Base-by-base conservation (phyloP, 371 early-diverging fungal genomes). In the Fennellomyces sp. region DNA sequence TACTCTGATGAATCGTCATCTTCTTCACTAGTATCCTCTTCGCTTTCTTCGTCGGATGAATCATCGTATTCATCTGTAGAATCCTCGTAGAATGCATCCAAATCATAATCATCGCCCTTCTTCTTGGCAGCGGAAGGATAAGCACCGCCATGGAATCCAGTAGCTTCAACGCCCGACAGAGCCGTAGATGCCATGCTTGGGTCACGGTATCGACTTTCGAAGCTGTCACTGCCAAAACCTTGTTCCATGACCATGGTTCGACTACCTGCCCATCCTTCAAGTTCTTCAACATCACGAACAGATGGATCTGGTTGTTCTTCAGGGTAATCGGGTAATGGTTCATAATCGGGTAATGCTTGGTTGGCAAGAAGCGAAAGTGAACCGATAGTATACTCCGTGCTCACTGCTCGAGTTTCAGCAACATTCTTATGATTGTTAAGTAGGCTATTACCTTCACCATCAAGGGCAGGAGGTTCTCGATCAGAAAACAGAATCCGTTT, bases 241-340 rank as follows among this genome's bases (percentile, higher is more conserved):
- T 71, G 69, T 21, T 78, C 79, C 51, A 78, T 73, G 21, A 83
- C 65, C 11, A 73, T 64, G 6, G 64, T 72, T 50, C 68, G 75
- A 60, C 68, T 61, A 29, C 76, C 75, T 69, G 73, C 71, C 82
- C 82, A 71, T 52, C 74, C 82, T 54, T 57, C 77, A 2, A 80
- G 49, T 51, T 80, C 79, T 35, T 74, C 73, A 8, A 74, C 73
- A 68, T 73, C 84, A 63, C 93, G 85, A 5, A 89, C 85, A 1
- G 82, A 70, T 0, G 85, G 60, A 70, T 92, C 90, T 0, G 93
- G 91, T 48, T 85, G 82, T 10, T 72, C 82, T 13, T 79, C 62
- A 1, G 97, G 90, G 89, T 94, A 97, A 48, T 90, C 89, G 4
- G 95, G 90, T 48, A 97, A 75, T 8, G 91, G 82, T 38, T 85